A percentile compares a stretch with the other conserved stretches of the same genome.
These are phyloP conservation scores for Aspergillus quadricinctus DNA, from an alignment of 2,329 filamentous ascomycete species.

Conservation along the genomic window DNA sequence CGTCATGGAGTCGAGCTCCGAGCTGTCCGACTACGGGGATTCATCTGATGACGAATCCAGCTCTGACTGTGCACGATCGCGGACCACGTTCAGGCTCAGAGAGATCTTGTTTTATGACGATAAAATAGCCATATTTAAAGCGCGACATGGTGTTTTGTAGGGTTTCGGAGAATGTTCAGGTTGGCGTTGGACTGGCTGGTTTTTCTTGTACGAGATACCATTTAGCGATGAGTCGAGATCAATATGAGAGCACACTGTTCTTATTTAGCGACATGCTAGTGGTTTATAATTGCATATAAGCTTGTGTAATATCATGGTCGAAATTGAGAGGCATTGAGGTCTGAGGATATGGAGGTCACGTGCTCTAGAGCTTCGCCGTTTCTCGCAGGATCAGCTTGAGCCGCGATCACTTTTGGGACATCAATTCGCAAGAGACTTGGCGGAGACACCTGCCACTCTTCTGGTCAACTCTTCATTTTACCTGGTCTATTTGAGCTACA, in stretches of 20 bases:
- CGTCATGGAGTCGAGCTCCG: constrained; percentile 17
- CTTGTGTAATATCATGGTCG: neutral
- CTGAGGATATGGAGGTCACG: constrained; percentile 9
- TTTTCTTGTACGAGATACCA: constrained; percentile 15
- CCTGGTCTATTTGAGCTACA: neutral
- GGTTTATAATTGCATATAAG: neutral
- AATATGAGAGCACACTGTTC: neutral
- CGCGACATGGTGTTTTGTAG: constrained; percentile 57
- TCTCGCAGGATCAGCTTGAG: constrained; percentile 8
- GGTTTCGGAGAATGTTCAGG: neutral
- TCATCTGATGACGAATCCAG: constrained; percentile 40
- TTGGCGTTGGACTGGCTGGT: neutral
- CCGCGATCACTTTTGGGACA: constrained; percentile 8
- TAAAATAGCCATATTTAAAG: constrained; percentile 75
- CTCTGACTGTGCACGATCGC: constrained; percentile 35
- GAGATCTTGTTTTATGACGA: constrained; percentile 85
- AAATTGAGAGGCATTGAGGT: no score
- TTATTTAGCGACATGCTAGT: neutral
- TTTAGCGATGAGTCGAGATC: constrained; percentile 1
- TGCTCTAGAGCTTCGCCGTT: constrained; percentile 12
- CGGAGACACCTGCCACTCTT: neutral
- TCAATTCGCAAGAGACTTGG: constrained; percentile 3
- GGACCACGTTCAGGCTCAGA: constrained; percentile 57
- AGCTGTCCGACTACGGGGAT: constrained; percentile 21
- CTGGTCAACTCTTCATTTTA: neutral